Conservation (phyloP, 495 filamentous ascomycete genomes). For the Xylaria nigripes region DNA sequence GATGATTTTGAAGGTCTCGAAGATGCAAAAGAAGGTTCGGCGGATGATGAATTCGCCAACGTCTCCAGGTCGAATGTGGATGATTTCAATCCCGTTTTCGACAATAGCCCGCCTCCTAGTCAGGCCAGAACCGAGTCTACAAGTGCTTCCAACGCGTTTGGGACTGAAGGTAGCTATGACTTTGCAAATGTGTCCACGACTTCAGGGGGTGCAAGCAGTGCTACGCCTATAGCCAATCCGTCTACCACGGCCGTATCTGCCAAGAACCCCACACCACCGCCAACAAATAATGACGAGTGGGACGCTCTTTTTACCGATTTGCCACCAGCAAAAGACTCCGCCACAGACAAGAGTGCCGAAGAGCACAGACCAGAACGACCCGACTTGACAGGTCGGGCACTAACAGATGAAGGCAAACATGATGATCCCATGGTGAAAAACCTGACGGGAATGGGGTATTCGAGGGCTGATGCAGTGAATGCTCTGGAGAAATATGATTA, state of each 20-base stretch:
- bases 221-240: conserved; percentile 40
- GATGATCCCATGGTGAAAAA: conserved; percentile 90
- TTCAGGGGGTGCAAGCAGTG: conserved; percentile 42
- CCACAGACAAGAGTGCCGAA: conserved; percentile 20
- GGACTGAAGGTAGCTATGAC: conserved; percentile 42
- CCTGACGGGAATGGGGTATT: conserved; percentile 85
- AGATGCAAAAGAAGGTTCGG: conserved; percentile 85
- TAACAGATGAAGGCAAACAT: conserved; percentile 66
- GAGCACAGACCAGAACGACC: conserved; percentile 21
- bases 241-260: conserved; percentile 26
- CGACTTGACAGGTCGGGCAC: conserved; percentile 49
- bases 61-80: conserved; percentile 51
- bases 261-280: conserved; percentile 24
- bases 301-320: conserved; percentile 86
- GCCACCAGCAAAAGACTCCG: conserved; percentile 45
- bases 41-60: conserved; percentile 74
- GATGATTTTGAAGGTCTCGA: conserved; percentile 83
- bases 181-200: conserved; percentile 37
- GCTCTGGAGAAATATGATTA: conserved; percentile 94
- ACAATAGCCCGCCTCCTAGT: conserved; percentile 47
- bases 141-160: conserved; percentile 31
- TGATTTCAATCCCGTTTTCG: conserved; percentile 60
- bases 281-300: conserved; percentile 70
- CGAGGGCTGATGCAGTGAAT: conserved; percentile 63
- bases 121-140: conserved; percentile 43